Percentiles rank a stretch among this genome's conserved stretches.
phyloP scores from a whole-genome alignment of 257 asterid species.

The Sherardia arvensis region DNA sequence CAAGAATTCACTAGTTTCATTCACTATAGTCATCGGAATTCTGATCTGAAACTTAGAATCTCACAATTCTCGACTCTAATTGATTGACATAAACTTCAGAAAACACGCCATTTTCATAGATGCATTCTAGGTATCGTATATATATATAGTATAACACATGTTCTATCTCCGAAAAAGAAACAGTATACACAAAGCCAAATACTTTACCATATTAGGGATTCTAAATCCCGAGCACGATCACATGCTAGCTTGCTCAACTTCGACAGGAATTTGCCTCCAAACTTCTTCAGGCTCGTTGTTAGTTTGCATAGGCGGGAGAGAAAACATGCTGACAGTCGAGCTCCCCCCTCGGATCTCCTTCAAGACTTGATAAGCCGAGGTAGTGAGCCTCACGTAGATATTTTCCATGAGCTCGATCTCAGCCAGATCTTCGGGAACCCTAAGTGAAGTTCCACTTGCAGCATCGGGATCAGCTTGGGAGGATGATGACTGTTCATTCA shows the following conservation, averaged over 20 bases:
- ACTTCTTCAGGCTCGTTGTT: slow-evolving; percentile 32
- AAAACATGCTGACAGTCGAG: slow-evolving; percentile 51
- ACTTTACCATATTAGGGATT: background rate
- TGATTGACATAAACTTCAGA: no score
- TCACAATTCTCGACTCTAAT: background rate
- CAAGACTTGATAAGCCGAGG: slow-evolving; percentile 50
- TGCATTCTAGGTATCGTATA: slow-evolving; percentile 2
- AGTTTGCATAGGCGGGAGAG: slow-evolving; percentile 57
- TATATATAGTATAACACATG: background rate
- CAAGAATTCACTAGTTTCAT: no score
- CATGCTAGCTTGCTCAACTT: slow-evolving; percentile 30
- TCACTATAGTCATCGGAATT: background rate
- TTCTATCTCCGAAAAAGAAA: background rate
- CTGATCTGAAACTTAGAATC: background rate
- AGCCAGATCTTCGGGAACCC: slow-evolving; percentile 43
- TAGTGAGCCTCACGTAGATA: slow-evolving; percentile 45
- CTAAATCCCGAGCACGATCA: background rate
- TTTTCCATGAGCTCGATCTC: slow-evolving; percentile 52
- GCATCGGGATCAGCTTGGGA: slow-evolving; percentile 23
- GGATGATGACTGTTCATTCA: slow-evolving; percentile 22
- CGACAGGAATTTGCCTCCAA: slow-evolving; percentile 21
- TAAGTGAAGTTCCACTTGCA: slow-evolving; percentile 17
- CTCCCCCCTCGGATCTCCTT: slow-evolving; percentile 59
- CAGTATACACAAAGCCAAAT: background rate
- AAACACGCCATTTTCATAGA: no score